Evolutionary conservation across 768 basidiomycete species (phyloP).

Genomic region (Coprinellus micaceus): DNA sequence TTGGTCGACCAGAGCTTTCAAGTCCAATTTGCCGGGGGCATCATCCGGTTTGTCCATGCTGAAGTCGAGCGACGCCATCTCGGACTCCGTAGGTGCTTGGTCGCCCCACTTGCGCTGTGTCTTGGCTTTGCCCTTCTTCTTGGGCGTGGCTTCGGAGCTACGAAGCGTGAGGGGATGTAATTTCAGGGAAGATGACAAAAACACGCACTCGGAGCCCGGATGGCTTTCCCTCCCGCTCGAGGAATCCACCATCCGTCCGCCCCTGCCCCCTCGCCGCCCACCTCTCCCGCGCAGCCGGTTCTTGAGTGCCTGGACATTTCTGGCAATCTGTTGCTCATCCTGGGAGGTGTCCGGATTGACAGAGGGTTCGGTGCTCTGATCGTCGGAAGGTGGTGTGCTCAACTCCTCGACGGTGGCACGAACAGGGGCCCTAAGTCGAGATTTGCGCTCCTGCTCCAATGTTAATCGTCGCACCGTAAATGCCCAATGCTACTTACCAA

Average conservation of each 20-base stretch:
- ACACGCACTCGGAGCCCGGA: constrained; percentile 67
- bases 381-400: constrained; percentile 56
- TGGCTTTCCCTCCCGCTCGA: constrained; percentile 59
- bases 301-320: constrained; percentile 90
- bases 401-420: constrained; percentile 34
- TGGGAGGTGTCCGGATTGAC: constrained; percentile 43
- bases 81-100: constrained; percentile 70
- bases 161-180: neutral
- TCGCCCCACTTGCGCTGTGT: constrained; percentile 91
- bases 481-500: constrained; percentile 38
- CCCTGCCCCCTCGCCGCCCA: constrained; percentile 52
- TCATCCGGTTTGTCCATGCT: constrained; percentile 55
- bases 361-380: constrained; percentile 49
- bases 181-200: neutral
- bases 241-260: constrained; percentile 40
- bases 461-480: neutral
- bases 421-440: constrained; percentile 47
- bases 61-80: constrained; percentile 94
- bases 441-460: constrained; percentile 63
- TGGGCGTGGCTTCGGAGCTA: constrained; percentile 62
- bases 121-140: constrained; percentile 64
- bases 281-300: constrained; percentile 76
- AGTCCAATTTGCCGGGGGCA: constrained; percentile 39
- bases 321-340: constrained; percentile 88
- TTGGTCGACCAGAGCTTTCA: constrained; percentile 63